A percentile compares a stretch with the other conserved stretches of the same genome.
phyloP scores from a whole-genome alignment of 164 flowering plant genomes.

The Aristolochia fimbriata region DNA sequence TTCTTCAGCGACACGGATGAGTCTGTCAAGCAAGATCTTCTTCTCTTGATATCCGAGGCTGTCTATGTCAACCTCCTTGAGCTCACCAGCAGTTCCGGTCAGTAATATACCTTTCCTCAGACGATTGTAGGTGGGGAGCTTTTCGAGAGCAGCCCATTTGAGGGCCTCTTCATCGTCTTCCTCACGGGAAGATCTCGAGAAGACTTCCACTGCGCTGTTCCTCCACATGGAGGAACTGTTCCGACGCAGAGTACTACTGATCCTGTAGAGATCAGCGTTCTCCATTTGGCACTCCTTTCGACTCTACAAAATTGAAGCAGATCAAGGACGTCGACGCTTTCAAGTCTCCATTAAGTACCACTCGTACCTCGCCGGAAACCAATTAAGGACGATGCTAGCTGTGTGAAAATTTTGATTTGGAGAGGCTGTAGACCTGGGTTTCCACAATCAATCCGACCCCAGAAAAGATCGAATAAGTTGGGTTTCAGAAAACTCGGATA shows the following conservation, averaged over 20 bases:
- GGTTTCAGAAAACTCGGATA: too few species aligned
- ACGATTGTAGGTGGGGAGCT: conserved; percentile 57
- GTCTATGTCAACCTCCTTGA: conserved; percentile 38
- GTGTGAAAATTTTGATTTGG: too few species aligned
- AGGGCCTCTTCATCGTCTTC: conserved; percentile 79
- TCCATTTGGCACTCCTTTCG: conserved; percentile 9
- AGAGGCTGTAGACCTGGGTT: too few species aligned
- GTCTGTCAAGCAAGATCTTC: conserved; percentile 41
- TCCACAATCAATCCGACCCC: too few species aligned
- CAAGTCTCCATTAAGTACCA: too few species aligned
- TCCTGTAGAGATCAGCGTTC: conserved; percentile 4
- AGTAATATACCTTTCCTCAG: conserved; percentile 50
- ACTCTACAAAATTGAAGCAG: too few species aligned
- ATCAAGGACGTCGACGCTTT: too few species aligned
- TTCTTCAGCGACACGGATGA: conserved; percentile 48
- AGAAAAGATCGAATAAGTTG: too few species aligned
- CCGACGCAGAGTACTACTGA: conserved; percentile 26
- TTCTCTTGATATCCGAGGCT: conserved; percentile 43
- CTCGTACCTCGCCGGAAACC: too few species aligned
- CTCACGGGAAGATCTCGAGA: conserved; percentile 38
- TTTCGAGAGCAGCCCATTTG: conserved; percentile 74
- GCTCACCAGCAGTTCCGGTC: conserved; percentile 25
- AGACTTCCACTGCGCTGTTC: conserved; percentile 23
- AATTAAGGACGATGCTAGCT: too few species aligned
- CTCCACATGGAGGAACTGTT: conserved; percentile 39